Base-by-base conservation (phyloP, 352 stramenopile species). In the Globisporangium orthogonon region DNA sequence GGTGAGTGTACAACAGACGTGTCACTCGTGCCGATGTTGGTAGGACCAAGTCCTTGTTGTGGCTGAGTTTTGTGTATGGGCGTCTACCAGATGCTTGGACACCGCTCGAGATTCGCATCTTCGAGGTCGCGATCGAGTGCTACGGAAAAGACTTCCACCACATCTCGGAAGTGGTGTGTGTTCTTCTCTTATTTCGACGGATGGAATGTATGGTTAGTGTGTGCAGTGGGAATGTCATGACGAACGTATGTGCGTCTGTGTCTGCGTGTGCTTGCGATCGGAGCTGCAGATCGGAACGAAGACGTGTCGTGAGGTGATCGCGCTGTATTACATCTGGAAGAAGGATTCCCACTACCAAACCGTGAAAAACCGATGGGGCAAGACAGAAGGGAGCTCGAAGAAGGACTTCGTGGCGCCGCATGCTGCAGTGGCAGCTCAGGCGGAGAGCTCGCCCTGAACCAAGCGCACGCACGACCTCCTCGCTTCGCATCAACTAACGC, bases 261-360 rank as follows among this genome's bases (percentile, higher is more conserved):
- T 23, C 23, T 23, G 23, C 23, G 23, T 23, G 23, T 23, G 23
- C 1, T 23, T 23, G 23, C 1, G 23, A 23, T 23, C 23, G 30
- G 17, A 5, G 17, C 9, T n/a, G n/a, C 51, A 95, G 83, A 75
- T 93, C 49, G 63, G 58, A 7, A 81, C 62, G 44, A 95, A 95
- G 54, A 74, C 77, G 14, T 89, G 74, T 51, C 57, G 65, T 55
- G 76, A 95, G 31, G 79, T 90, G 23, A 75, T 95, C 50, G 77
- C 83, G 39, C 84, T 95, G 54, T 95, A 93, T 63, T 95, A 95
- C 62, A 52, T 93, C 44, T 95, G 85, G 85, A 95, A 95, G 66
- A 90, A 88, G 40, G 80, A 91, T 65, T 73, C 74, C n/a, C 80
- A 92, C 49, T 91, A 90, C 58, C 72, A 89, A 73, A 70, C 85